Percentiles rank a stretch among this genome's conserved stretches.
Conservation (phyloP, 768 basidiomycete species). For the Boletus sensibilis region DNA sequence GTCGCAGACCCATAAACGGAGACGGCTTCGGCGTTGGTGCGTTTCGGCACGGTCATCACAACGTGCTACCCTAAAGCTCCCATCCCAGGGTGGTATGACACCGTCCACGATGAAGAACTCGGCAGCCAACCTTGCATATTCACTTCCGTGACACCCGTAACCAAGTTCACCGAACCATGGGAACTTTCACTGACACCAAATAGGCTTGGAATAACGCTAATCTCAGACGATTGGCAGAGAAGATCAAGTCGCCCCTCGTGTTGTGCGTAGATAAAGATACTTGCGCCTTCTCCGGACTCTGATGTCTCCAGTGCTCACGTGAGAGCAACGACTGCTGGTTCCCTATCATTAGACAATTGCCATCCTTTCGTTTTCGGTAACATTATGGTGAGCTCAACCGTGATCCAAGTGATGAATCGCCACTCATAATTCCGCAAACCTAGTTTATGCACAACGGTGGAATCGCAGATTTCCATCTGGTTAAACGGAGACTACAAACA, state of each 20-base stretch:
- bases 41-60: slow-evolving; percentile 25
- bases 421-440: background rate
- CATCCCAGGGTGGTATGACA: slow-evolving; percentile 87
- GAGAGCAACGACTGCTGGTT: slow-evolving; percentile 89
- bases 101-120: slow-evolving; percentile 76
- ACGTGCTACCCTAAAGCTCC: background rate
- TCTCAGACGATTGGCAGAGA: slow-evolving; percentile 89
- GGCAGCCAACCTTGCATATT: slow-evolving; percentile 92
- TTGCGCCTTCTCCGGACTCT: background rate
- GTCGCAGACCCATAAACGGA: slow-evolving; percentile 84
- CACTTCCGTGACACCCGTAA: slow-evolving; percentile 89
- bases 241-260: slow-evolving; percentile 93
- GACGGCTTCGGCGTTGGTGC: slow-evolving; percentile 95
- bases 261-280: slow-evolving; percentile 56
- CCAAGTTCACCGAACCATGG: slow-evolving; percentile 16
- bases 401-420: background rate
- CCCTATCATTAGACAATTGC: slow-evolving; percentile 89
- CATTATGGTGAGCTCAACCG: slow-evolving; percentile 65
- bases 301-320: slow-evolving; percentile 70
- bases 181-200: slow-evolving; percentile 10
- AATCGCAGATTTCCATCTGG: slow-evolving; percentile 76
- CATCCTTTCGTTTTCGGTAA: slow-evolving; percentile 93
- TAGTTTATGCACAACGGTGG: slow-evolving; percentile 98
- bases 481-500: slow-evolving; percentile 81
- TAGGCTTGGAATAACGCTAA: slow-evolving; percentile 98